Base-by-base conservation (phyloP, 164 flowering plant species). In the Magnolia kwangsiensis region DNA sequence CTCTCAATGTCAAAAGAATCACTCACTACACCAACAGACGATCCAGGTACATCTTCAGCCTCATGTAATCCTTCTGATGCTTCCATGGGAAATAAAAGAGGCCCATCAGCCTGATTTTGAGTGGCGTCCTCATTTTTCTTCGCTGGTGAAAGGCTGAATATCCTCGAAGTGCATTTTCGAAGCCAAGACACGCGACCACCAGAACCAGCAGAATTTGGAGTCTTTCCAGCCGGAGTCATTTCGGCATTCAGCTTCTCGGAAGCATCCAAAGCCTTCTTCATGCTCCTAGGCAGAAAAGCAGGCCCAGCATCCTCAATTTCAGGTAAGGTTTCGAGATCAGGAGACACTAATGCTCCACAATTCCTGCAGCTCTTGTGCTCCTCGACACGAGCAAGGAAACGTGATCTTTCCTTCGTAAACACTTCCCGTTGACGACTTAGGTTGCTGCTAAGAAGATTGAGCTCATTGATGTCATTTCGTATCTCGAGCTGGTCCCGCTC, bases 401-500 rank as follows among this genome's bases (percentile, higher is more conserved):
- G 79, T 16, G 50, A 75, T 74, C 88, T 88, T 78, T 91, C 90
- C 78, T 78, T 81, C 10, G 84, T 72, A 67, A 90, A 83, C 29
- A 81, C 81, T 77, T 91, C 88, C 24, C 96, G 69, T 72, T 89
- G 91, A 18, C 80, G 77, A 83, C 89, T 91, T 24, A 93, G 80
- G 81, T 86, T 92, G 79, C 79, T 81, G 75, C 86, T 93, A 51
- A 92, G 92, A 18, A n/a, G 75, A 79, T 71, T 83, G 78, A 96
- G 96, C 66, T 86, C 86, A 58, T 87, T 82, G 76, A 91, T 86
- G 77, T 94, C 99, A 50, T 81, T 86, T 9, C 78, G 81, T 84
- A 96, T 88, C 73, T 87, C 97, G 63, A 85, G 81, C 51, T 86
- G 93, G 27, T 88, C 86, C 21, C 71, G 81, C 78, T 88, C 88